Evolutionary conservation across 2,329 filamentous ascomycete species (phyloP).

Genomic region (Trichoderma breve): DNA sequence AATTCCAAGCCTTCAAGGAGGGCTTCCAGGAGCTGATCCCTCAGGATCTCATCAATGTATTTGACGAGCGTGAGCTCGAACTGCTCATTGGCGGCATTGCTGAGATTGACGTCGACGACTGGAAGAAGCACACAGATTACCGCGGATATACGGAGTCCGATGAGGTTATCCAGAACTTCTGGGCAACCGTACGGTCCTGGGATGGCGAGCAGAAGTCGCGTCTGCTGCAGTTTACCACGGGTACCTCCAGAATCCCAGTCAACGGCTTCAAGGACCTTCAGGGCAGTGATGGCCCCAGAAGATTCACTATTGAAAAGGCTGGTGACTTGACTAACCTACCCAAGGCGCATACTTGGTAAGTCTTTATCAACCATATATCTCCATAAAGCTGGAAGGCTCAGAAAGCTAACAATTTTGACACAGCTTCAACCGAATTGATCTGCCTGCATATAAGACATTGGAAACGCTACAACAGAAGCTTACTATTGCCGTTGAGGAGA

Average conservation of each 20-base stretch:
- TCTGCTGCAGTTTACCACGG: conserved; percentile 93
- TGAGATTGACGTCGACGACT: conserved; percentile 99
- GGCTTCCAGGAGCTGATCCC: conserved; percentile 98
- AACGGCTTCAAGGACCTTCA: conserved; percentile 99
- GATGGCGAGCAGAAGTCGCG: conserved; percentile 98
- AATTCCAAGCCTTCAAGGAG: conserved; percentile 96
- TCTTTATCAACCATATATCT: conserved; percentile 25
- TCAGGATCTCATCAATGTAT: conserved; percentile 94
- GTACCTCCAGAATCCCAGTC: conserved; percentile 95
- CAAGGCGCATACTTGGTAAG: conserved; percentile 97
- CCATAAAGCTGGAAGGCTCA: not conserved
- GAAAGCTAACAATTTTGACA: conserved; percentile 21
- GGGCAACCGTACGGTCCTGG: conserved; percentile 95
- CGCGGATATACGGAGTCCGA: conserved; percentile 97
- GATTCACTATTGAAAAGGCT: conserved; percentile 98
- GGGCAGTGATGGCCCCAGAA: conserved; percentile 88
- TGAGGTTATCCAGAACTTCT: conserved; percentile 97
- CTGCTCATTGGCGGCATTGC: conserved; percentile 96
- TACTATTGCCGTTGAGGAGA: conserved; percentile 96
- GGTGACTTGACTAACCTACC: conserved; percentile 87
- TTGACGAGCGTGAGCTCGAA: conserved; percentile 96
- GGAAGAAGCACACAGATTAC: conserved; percentile 99
- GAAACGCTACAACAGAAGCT: conserved; percentile 86
- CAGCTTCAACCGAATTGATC: conserved; percentile 95
- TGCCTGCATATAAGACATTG: conserved; percentile 87